These are phyloP conservation scores for Mallotus japonicus DNA, from an alignment of 441 rosid species.

Conservation along the genomic window DNA sequence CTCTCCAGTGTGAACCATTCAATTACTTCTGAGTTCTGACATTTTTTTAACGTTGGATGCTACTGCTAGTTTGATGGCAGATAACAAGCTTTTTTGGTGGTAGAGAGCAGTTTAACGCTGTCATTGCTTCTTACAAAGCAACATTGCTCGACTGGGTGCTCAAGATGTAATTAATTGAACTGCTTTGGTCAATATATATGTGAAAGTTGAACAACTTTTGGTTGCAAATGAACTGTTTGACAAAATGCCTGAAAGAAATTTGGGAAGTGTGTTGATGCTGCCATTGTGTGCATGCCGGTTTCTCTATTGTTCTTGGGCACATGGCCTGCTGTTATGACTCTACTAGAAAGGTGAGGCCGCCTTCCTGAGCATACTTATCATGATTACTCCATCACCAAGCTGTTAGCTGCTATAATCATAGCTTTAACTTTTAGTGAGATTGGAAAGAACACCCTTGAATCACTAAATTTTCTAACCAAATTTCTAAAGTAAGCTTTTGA, in stretches of 20 bases:
- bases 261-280: constrained; percentile 12
- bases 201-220: too few relatives aligned
- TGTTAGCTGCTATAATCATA: constrained; percentile 70
- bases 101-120: too few relatives aligned
- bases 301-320: constrained; percentile 78
- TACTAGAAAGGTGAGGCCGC: constrained; percentile 71
- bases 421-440: constrained; percentile 79
- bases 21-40: neutral
- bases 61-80: too few relatives aligned
- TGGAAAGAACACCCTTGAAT: constrained; percentile 40
- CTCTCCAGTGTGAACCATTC: neutral
- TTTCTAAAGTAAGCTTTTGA: constrained; percentile 53
- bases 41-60: neutral
- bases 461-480: constrained; percentile 67
- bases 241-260: too few relatives aligned
- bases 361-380: constrained; percentile 92
- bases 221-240: too few relatives aligned
- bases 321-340: constrained; percentile 83
- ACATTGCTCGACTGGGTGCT: too few relatives aligned
- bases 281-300: constrained; percentile 71
- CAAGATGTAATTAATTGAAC: too few relatives aligned
- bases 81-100: too few relatives aligned
- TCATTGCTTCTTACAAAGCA: too few relatives aligned
- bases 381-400: constrained; percentile 74
- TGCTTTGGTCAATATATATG: constrained; percentile 2